A percentile compares a stretch with the other conserved stretches of the same genome.
Conservation (phyloP, 2,329 filamentous ascomycete genomes). For the Ceratocystis colombiana region DNA sequence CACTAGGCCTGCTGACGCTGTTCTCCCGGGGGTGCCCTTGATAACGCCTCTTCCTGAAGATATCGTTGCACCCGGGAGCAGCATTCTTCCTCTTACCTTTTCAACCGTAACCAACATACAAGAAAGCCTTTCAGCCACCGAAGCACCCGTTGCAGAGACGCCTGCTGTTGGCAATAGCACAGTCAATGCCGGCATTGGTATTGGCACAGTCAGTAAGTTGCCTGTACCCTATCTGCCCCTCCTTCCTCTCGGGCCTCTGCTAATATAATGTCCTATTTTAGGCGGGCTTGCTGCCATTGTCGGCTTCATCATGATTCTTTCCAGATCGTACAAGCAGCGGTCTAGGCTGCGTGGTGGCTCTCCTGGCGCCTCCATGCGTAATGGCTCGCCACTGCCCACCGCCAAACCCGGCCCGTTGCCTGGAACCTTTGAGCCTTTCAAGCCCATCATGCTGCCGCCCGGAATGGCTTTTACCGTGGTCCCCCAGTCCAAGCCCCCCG, state of each 20-base stretch:
- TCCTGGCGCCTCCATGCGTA: neutral
- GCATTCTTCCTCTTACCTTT: conserved; percentile 16
- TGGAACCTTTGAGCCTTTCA: conserved; percentile 23
- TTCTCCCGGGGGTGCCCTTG: neutral
- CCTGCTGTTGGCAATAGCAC: conserved; percentile 6
- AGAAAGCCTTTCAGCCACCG: conserved; percentile 14
- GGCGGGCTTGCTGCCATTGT: conserved; percentile 23
- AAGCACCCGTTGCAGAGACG: neutral
- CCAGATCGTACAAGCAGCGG: conserved; percentile 17
- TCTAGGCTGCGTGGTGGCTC: conserved; percentile 12
- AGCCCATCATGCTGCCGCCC: conserved; percentile 25
- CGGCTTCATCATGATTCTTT: conserved; percentile 22
- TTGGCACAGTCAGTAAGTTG: conserved; percentile 21
- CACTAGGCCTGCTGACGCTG: neutral
- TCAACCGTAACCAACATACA: conserved; percentile 22
- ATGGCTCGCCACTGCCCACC: conserved; percentile 3
- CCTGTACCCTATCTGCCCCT: neutral
- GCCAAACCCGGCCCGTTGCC: conserved; percentile 22
- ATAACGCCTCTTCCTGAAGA: conserved; percentile 20
- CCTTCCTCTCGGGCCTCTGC: neutral
- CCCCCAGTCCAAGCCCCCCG: neutral
- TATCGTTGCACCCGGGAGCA: neutral
- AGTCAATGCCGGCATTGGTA: conserved; percentile 20
- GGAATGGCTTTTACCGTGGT: conserved; percentile 15
- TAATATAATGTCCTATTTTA: neutral